Base-by-base conservation (phyloP, 306 rosid genomes). In the Albizia julibrissin region DNA sequence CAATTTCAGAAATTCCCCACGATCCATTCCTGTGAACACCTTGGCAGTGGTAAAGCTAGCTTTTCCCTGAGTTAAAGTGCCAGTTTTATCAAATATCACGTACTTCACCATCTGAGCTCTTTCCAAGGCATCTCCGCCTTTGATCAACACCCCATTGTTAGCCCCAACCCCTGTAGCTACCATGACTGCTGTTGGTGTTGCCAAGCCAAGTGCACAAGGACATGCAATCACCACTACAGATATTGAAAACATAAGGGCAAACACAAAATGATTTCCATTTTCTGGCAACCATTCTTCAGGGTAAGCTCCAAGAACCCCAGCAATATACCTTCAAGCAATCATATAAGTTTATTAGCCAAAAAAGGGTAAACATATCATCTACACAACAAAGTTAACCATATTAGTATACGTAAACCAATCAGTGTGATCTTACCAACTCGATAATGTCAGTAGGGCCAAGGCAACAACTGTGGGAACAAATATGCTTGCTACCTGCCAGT, bases 121-220 rank as follows among this genome's bases (percentile, higher is more conserved):
- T 87, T 96, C 99, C 84, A 96, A 84, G 75, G 98, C 97, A 78
- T 96, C 98, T 77, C 97, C 99, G 83, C 99, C 99, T 87, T 96
- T 96, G 82, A 96, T 96, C 82, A 96, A 87, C 67, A 96, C 98
- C 27, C 99, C 99, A 72, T 96, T 91, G 86, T 87, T 96, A 40
- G 99, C 99, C 69, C 99, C 99, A 88, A 96, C 97, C 72, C 99
- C 98, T 3, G 99, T 93, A 40, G 99, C 99, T 81, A 96, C 99
- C 99, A 96, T 96, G 83, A 93, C 97, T 78, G 99, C 99, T 74
- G 99, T 96, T 61, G 98, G 99, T 31, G 99, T 96, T 81, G 99
- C 99, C 92, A 96, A 90, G 75, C 98, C 99, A 78, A 96, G 97
- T 61, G 99, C 98, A 86, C 98, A 96, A 31, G 99, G 99, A 73